These are phyloP conservation scores for Chytridium lagenaria DNA, from an alignment of 371 early-diverging fungal genomes.

Conservation along the genomic window DNA sequence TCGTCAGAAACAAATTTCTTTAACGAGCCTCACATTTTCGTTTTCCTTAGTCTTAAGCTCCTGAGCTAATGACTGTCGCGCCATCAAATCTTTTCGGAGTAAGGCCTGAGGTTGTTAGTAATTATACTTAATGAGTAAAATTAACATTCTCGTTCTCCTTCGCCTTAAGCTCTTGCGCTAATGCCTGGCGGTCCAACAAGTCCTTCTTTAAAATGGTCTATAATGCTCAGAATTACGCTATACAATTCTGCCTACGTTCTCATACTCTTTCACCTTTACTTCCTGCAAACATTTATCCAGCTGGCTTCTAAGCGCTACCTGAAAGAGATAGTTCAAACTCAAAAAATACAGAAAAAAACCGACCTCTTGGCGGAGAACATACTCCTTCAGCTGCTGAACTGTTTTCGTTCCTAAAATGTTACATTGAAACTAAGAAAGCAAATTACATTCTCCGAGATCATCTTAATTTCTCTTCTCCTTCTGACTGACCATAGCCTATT, in stretches of 20 bases:
- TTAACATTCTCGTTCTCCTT: too few species aligned
- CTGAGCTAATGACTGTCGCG: too few species aligned
- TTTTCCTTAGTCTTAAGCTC: neutral
- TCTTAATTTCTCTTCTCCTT: neutral
- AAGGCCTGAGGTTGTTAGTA: too few species aligned
- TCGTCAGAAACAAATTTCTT: too few species aligned
- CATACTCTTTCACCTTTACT: neutral
- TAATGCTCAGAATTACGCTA: neutral
- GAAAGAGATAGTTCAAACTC: neutral
- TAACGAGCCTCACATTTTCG: slow-evolving; percentile 10
- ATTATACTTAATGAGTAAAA: too few species aligned
- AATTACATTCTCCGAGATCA: neutral
- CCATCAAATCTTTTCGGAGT: too few species aligned
- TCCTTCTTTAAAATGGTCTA: neutral
- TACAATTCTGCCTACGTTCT: neutral
- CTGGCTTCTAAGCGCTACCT: neutral
- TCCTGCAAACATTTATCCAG: slow-evolving; percentile 3
- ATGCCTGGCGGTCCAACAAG: neutral
- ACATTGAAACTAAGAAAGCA: neutral
- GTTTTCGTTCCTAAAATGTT: neutral
- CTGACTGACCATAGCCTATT: neutral
- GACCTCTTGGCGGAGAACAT: slow-evolving; percentile 3
- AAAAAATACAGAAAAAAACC: neutral
- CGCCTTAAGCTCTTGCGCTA: too few species aligned
- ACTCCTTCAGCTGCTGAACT: neutral